Conservation (phyloP, 164 flowering plant species). For the Buxus sempervirens region DNA sequence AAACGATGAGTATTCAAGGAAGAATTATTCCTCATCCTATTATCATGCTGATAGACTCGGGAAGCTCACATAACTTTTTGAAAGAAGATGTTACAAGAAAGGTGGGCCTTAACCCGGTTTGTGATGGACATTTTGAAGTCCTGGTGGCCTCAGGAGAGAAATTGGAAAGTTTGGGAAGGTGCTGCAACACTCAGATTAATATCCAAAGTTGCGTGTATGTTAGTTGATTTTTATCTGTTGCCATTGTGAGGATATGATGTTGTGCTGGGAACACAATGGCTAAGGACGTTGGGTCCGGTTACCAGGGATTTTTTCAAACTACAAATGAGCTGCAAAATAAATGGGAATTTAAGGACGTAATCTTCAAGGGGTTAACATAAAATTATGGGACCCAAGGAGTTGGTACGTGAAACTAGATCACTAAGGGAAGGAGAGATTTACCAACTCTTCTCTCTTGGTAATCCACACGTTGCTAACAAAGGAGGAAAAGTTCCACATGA, state of each 20-base stretch:
- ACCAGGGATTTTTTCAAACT: neutral
- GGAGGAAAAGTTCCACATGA: too few relatives aligned
- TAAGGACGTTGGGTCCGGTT: neutral
- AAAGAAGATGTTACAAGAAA: neutral
- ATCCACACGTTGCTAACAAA: neutral
- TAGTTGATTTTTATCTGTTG: slow-evolving; percentile 1
- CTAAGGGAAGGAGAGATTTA: too few relatives aligned
- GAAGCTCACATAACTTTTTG: neutral
- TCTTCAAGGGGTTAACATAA: neutral
- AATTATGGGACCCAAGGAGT: too few relatives aligned
- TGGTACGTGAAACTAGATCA: too few relatives aligned
- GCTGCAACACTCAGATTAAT: neutral
- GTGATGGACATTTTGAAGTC: neutral
- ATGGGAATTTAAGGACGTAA: neutral
- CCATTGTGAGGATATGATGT: neutral
- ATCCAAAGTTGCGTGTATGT: neutral
- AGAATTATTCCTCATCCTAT: neutral
- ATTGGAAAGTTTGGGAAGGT: neutral
- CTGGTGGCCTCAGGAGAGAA: neutral
- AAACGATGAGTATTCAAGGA: neutral
- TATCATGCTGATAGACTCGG: neutral
- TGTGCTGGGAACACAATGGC: too few relatives aligned
- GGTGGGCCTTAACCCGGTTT: neutral
- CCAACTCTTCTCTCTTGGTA: too few relatives aligned
- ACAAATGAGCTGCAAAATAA: neutral